phyloP scores from a whole-genome alignment of 2,329 filamentous ascomycete genomes.

The Fusarium succisae region DNA sequence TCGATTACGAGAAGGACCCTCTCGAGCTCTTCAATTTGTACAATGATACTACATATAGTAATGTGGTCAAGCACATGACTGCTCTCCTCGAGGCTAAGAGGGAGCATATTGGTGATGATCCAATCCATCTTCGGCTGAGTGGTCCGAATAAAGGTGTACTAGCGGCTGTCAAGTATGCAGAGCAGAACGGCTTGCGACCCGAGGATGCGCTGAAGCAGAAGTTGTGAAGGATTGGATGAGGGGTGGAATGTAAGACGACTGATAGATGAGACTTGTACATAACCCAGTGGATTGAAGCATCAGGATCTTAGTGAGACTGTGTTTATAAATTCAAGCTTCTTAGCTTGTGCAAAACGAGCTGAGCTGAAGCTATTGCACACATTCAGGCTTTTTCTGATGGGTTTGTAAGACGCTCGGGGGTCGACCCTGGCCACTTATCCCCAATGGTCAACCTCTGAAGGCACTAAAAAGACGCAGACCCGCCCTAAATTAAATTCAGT shows the following conservation, averaged over 20 bases:
- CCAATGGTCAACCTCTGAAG: not conserved
- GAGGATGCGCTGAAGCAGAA: not conserved
- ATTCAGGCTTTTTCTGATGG: fast-evolving
- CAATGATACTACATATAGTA: constrained; percentile 47
- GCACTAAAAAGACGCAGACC: not conserved
- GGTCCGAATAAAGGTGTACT: not conserved
- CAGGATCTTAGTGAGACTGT: not conserved
- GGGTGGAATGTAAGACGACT: not conserved
- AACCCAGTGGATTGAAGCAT: not conserved
- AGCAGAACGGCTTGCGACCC: not conserved
- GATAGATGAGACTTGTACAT: not conserved
- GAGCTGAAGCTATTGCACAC: not conserved
- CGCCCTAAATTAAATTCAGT: not conserved
- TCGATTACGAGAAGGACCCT: constrained; percentile 61
- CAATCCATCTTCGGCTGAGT: constrained; percentile 5
- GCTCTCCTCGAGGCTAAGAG: constrained; percentile 58
- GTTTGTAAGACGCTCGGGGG: not conserved
- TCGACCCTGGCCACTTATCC: not conserved
- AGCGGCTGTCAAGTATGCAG: not conserved
- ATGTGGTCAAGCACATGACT: constrained; percentile 53
- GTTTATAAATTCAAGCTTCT: fast-evolving
- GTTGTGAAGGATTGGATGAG: not conserved
- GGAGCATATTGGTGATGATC: constrained; percentile 60
- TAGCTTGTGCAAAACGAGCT: not conserved
- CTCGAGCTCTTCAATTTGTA: constrained; percentile 61